A percentile compares a stretch with the other conserved stretches of the same genome.
Evolutionary conservation across 1,284 basidiomycete species (phyloP).

Genomic region (Moniliella sp.): DNA sequence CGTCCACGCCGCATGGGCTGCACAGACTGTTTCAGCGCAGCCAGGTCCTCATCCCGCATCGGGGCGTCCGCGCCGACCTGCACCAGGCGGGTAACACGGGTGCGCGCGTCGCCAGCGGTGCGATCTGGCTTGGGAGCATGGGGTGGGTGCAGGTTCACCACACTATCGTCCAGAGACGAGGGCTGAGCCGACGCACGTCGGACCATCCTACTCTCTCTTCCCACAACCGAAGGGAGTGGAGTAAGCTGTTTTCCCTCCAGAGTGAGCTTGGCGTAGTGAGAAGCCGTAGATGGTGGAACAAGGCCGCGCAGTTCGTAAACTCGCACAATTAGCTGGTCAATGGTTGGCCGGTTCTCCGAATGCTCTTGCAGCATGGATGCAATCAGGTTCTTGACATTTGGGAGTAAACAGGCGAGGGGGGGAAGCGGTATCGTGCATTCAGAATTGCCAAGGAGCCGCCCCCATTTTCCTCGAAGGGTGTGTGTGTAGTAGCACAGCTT

Average conservation of each 20-base stretch:
- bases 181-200: background rate
- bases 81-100: background rate
- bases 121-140: background rate
- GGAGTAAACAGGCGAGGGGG: slow-evolving; percentile 62
- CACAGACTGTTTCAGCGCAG: background rate
- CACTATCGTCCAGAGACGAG: background rate
- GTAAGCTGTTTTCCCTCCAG: background rate
- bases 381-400: slow-evolving; percentile 64
- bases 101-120: background rate
- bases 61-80: background rate
- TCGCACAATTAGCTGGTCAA: slow-evolving; percentile 16
- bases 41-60: slow-evolving; percentile 34
- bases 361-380: slow-evolving; percentile 32
- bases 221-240: background rate
- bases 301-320: slow-evolving; percentile 17
- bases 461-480: slow-evolving; percentile 55
- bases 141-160: background rate
- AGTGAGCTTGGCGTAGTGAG: background rate
- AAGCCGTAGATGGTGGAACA: slow-evolving; percentile 6
- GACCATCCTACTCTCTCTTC: background rate
- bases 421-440: slow-evolving; percentile 66
- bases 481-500: slow-evolving; percentile 92
- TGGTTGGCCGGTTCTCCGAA: slow-evolving; percentile 12
- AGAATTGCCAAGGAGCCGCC: slow-evolving; percentile 81
- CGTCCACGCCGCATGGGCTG: slow-evolving; percentile 4